Percentiles rank a stretch among this genome's conserved stretches.
These are phyloP conservation scores for Acacia acuminata DNA, from an alignment of 306 rosid species.

Conservation along the genomic window DNA sequence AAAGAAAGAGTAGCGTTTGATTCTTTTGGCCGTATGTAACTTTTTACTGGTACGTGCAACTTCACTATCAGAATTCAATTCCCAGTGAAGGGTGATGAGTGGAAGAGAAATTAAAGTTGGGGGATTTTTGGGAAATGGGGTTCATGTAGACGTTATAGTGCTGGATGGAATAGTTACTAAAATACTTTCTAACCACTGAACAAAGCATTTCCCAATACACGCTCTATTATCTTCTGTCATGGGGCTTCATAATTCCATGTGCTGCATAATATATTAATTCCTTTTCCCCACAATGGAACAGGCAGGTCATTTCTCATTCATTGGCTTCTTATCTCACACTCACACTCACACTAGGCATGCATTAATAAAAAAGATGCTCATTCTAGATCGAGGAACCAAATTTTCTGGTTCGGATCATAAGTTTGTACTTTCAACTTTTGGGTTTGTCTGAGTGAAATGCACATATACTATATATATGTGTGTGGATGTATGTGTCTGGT, in stretches of 20 bases:
- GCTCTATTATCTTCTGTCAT: conserved; percentile 11
- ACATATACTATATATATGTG: not conserved
- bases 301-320: conserved; percentile 41
- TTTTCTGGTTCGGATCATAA: conserved; percentile 31
- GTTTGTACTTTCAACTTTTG: conserved; percentile 18
- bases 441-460: conserved; percentile 14
- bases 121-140: conserved; percentile 41
- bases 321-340: conserved; percentile 5
- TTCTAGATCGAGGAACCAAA: conserved; percentile 34
- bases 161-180: conserved; percentile 36
- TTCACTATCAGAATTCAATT: conserved; percentile 55
- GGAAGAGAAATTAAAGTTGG: conserved; percentile 35
- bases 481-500: not conserved
- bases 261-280: conserved; percentile 28
- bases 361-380: conserved; percentile 35
- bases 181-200: conserved; percentile 23
- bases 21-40: not conserved
- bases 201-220: conserved; percentile 50
- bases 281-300: conserved; percentile 32
- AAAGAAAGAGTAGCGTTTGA: not conserved
- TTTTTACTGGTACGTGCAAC: conserved; percentile 11
- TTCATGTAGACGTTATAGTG: not conserved
- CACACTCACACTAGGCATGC: not conserved
- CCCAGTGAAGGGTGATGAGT: conserved; percentile 44
- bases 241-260: conserved; percentile 37